These are phyloP conservation scores for Luzula sylvatica DNA, from an alignment of 176 grass and related monocot genomes.

Conservation along the genomic window DNA sequence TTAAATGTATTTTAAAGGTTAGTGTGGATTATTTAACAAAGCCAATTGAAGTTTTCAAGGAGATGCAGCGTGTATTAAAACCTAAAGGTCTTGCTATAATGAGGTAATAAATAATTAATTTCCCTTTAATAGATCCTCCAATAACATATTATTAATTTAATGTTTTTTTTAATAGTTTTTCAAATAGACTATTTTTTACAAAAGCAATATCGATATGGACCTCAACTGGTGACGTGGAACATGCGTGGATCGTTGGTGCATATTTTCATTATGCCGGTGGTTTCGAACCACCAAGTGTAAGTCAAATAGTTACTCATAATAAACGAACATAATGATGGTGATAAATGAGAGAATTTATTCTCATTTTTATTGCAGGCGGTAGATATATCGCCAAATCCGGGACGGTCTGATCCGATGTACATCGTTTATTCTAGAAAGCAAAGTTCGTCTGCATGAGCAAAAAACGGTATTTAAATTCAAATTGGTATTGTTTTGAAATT, in stretches of 20 bases:
- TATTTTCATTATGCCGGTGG: constrained; percentile 85
- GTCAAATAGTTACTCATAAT: not conserved
- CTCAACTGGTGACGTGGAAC: constrained; percentile 83
- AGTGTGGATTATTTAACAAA: constrained; percentile 93
- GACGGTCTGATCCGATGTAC: constrained; percentile 83
- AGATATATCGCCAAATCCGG: constrained; percentile 87
- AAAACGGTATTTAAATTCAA: no score
- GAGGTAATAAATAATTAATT: constrained; percentile 39
- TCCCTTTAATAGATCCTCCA: not conserved
- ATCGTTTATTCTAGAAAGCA: constrained; percentile 62
- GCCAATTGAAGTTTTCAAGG: constrained; percentile 89
- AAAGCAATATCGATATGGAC: constrained; percentile 99
- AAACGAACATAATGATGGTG: not conserved
- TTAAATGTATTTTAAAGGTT: constrained; percentile 40
- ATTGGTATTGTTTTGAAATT: no score
- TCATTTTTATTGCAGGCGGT: constrained; percentile 39
- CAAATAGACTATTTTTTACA: constrained; percentile 91
- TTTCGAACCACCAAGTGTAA: constrained; percentile 76
- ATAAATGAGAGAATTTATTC: not conserved
- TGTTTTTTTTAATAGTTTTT: constrained; percentile 45
- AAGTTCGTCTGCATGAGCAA: not conserved
- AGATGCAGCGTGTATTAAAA: constrained; percentile 86
- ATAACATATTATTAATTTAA: constrained; percentile 2
- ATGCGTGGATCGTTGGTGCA: constrained; percentile 89
- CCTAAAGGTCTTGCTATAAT: constrained; percentile 81